These are phyloP conservation scores for Syncephalastrum contaminatum DNA, from an alignment of 371 early-diverging fungal genomes.

Conservation along the genomic window DNA sequence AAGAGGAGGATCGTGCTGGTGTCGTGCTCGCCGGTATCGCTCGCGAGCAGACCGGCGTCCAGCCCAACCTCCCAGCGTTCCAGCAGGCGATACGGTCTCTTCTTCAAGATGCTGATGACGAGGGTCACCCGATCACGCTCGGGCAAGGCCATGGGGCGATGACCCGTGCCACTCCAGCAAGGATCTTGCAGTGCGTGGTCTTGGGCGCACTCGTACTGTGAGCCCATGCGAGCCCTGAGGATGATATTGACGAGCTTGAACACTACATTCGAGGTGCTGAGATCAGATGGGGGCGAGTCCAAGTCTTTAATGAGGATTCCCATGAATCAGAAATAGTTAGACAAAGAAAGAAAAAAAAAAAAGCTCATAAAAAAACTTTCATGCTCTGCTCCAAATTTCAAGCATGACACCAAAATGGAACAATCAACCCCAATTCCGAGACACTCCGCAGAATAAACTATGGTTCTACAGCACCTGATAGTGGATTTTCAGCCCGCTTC, in stretches of 20 bases:
- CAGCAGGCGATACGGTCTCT: conserved; percentile 5
- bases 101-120: conserved; percentile 6
- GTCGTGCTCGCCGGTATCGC: conserved; percentile 17
- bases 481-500: conserved; percentile 35
- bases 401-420: no score
- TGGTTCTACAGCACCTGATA: conserved; percentile 28
- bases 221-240: conserved; percentile 19
- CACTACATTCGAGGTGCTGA: conserved; percentile 9
- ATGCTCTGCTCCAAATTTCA: no score
- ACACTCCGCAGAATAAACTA: no score
- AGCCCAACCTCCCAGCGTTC: conserved; percentile 20
- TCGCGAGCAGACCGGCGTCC: conserved; percentile 6
- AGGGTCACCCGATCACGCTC: conserved; percentile 12
- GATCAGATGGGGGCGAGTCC: no score
- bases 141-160: conserved; percentile 11
- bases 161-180: conserved; percentile 8
- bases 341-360: no score
- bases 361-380: no score
- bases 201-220: conserved; percentile 12
- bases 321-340: no score
- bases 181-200: conserved; percentile 5
- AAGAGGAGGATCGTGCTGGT: conserved; percentile 58
- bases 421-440: no score
- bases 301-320: no score
- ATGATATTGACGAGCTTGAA: conserved; percentile 20